Conservation (phyloP, 2,329 filamentous ascomycete species). For the Myriosclerotinia scirpicola region DNA sequence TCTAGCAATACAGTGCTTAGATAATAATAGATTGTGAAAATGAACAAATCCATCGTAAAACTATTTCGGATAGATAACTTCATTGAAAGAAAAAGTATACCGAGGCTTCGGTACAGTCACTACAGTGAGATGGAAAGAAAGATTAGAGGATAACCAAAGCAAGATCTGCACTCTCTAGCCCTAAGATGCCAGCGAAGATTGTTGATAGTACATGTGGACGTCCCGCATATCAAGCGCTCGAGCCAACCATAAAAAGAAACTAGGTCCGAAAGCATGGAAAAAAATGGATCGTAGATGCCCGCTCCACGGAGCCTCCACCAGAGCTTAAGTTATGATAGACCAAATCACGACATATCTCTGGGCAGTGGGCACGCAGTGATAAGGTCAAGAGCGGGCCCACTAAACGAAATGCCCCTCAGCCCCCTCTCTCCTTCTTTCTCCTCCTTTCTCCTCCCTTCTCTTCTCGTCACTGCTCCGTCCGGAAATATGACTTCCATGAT, state of each 20-base stretch:
- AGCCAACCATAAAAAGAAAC: neutral
- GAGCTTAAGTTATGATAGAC: neutral
- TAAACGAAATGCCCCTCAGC: neutral
- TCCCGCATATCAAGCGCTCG: neutral
- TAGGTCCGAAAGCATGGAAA: neutral
- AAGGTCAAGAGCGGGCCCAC: constrained; percentile 3
- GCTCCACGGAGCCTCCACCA: neutral
- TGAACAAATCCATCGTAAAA: no score
- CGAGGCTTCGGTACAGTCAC: no score
- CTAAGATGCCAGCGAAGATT: neutral
- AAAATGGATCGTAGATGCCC: neutral
- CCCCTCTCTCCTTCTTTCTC: no score
- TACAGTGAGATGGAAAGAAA: no score
- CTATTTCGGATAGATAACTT: no score
- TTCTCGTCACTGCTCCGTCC: neutral
- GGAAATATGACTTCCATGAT: neutral
- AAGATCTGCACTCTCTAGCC: no score
- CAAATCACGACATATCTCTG: neutral
- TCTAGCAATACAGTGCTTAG: no score
- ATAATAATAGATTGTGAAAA: no score
- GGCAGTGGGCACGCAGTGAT: neutral
- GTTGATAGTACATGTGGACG: neutral
- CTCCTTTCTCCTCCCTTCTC: neutral
- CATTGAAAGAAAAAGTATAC: no score
- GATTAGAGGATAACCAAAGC: no score